phyloP scores from a whole-genome alignment of 2,329 filamentous ascomycete genomes.

The Colletotrichum melonis region DNA sequence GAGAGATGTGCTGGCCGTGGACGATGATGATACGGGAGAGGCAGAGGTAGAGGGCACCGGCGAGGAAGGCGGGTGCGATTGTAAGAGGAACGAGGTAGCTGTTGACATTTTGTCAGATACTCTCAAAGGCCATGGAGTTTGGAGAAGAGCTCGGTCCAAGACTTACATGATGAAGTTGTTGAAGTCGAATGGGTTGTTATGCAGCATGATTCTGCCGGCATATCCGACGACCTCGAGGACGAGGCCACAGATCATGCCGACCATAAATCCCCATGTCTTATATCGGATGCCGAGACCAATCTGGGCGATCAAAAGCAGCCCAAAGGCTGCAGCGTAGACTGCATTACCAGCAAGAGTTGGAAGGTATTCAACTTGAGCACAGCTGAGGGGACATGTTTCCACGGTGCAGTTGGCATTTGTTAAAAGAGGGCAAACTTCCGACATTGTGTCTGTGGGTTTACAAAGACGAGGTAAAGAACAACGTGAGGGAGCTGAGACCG shows the following conservation, averaged over 20 bases:
- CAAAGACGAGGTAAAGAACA: not conserved
- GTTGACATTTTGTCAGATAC: not conserved
- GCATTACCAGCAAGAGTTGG: not conserved
- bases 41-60: constrained; percentile 35
- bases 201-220: constrained; percentile 65
- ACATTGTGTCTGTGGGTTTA: not conserved
- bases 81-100: constrained; percentile 33
- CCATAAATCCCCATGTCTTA: not conserved
- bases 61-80: constrained; percentile 35
- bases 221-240: constrained; percentile 70
- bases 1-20: constrained; percentile 14
- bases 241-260: not conserved
- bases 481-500: not conserved
- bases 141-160: fast-evolving
- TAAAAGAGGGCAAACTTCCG: not conserved
- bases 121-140: not conserved
- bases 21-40: constrained; percentile 27
- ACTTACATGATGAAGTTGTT: constrained; percentile 56
- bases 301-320: not conserved
- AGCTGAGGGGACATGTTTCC: not conserved
- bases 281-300: not conserved
- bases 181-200: constrained; percentile 68
- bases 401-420: not conserved
- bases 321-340: not conserved
- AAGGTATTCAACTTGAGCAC: not conserved